These are phyloP conservation scores for Starmerella vaccinii DNA, from an alignment of 805 yeast species.

Conservation along the genomic window DNA sequence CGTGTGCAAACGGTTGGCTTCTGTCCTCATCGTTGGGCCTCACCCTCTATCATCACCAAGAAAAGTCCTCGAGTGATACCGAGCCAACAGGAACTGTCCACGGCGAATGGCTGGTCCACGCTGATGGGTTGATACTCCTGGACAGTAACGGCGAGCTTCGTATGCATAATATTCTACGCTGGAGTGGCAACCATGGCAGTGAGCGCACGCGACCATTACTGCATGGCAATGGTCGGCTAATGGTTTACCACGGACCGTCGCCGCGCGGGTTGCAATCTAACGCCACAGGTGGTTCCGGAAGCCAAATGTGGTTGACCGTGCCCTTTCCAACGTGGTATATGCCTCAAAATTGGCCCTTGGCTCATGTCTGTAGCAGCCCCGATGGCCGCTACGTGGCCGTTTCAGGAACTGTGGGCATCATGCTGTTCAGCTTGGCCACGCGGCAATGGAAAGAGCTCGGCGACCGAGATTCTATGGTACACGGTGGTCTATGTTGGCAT, in stretches of 20 bases:
- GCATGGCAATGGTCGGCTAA: conserved; percentile 34
- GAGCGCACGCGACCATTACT: conserved; percentile 37
- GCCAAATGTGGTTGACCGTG: conserved; percentile 36
- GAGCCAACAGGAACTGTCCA: conserved; percentile 21
- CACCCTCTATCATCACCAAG: conserved; percentile 16
- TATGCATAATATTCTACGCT: conserved; percentile 25
- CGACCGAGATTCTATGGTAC: conserved; percentile 31
- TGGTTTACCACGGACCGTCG: conserved; percentile 37
- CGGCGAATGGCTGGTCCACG: conserved; percentile 32
- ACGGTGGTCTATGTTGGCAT: conserved; percentile 35
- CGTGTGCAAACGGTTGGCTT: conserved; percentile 39
- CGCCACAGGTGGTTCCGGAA: background rate
- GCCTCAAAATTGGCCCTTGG: conserved; percentile 38
- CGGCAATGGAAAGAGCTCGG: conserved; percentile 42
- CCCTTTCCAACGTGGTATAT: conserved; percentile 39
- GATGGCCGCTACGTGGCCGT: conserved; percentile 44
- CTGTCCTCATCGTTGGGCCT: conserved; percentile 41
- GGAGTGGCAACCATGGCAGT: conserved; percentile 27
- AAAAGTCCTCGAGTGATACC: background rate
- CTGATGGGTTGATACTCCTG: conserved; percentile 32
- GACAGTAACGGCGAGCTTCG: conserved; percentile 18
- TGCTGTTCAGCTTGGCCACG: conserved; percentile 34
- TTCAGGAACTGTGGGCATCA: conserved; percentile 41
- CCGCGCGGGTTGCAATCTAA: conserved; percentile 27
- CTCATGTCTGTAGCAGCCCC: conserved; percentile 36